Evolutionary conservation across 2,329 filamentous ascomycete species (phyloP).

Genomic region (Teratosphaeriaceae sp.): DNA sequence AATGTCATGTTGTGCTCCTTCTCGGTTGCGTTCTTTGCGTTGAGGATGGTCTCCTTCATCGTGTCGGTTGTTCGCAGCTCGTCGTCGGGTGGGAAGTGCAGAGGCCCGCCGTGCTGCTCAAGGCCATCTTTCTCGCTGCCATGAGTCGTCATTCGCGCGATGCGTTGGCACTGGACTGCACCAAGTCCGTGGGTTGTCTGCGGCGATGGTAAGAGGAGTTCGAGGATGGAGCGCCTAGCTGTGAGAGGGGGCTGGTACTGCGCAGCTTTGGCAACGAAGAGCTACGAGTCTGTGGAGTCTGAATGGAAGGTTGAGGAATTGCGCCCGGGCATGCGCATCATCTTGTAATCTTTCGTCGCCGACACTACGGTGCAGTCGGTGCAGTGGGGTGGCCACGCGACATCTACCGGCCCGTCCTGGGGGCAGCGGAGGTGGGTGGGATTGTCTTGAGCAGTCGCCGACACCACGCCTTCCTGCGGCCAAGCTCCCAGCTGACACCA

Average conservation of each 20-base stretch:
- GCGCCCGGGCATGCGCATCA: neutral
- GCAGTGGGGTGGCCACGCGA: neutral
- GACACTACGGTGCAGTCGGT: neutral
- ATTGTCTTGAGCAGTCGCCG: neutral
- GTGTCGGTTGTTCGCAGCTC: conserved; percentile 23
- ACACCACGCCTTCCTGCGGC: neutral
- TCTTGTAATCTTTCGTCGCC: conserved; percentile 1
- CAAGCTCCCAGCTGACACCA: neutral
- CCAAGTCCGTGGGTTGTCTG: neutral
- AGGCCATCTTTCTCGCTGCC: conserved; percentile 10
- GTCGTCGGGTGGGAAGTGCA: conserved; percentile 24
- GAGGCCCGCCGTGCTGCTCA: conserved; percentile 14
- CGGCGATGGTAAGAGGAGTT: too few relatives aligned
- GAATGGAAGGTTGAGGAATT: neutral
- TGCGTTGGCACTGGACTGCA: neutral
- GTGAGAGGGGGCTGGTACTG: too few relatives aligned
- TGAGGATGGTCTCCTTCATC: conserved; percentile 28
- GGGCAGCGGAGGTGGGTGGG: neutral
- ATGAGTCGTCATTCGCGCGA: neutral
- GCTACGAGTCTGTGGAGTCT: neutral
- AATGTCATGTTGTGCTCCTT: conserved; percentile 50
- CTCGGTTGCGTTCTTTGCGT: conserved; percentile 40
- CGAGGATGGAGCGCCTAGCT: too few relatives aligned
- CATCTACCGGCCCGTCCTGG: conserved; percentile 3
- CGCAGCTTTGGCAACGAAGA: too few relatives aligned